Base-by-base conservation (phyloP, 1,139 yeast genomes). In the Lodderomyces margitis region DNA sequence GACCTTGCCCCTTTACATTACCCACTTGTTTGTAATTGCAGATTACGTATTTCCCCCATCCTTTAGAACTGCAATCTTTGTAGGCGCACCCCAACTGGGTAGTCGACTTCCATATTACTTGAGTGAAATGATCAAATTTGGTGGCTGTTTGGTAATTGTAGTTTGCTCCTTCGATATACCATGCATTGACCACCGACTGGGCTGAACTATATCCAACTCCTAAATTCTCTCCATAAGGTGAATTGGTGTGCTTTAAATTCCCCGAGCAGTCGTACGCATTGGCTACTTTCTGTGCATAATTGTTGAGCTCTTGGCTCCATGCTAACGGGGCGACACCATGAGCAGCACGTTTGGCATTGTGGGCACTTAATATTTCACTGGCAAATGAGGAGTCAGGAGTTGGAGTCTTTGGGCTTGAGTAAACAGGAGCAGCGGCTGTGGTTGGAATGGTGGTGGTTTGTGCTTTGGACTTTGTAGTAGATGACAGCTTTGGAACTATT, bases 141-240 rank as follows among this genome's bases (percentile, higher is more conserved):
- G 55, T 50, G 19, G 66, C 62, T 5, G 58, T 33, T 16, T 56
- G 46, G 65, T 68, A 84, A 66, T 80, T 69, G 70, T 86, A 87
- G 41, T 62, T 49, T 4, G 55, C 45, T 51, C 81, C 82, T 68
- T 87, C 96, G 50, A 73, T 65, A 72, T 87, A 88, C 97, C 96
- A 88, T 43, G 91, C 95, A 35, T 78, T 74, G 44, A 86, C 80
- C 36, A 87, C 85, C 34, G 75, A 81, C 11, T 74, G 65, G 16
- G 62, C 68, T 27, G 71, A 62, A 34, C 72, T 48, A 63, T 71
- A 76, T 45, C 96, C 96, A 41, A 78, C 67, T 37, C 94, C 96
- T 59, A 89, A 74, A 75, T 88, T 89, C 67, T 89, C 96, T 58
- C 96, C 96, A 66, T 80, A 84, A 41, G 73, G 68, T 43, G 91